phyloP scores from a whole-genome alignment of 352 stramenopile genomes.

The Elongisporangium anandrum region DNA sequence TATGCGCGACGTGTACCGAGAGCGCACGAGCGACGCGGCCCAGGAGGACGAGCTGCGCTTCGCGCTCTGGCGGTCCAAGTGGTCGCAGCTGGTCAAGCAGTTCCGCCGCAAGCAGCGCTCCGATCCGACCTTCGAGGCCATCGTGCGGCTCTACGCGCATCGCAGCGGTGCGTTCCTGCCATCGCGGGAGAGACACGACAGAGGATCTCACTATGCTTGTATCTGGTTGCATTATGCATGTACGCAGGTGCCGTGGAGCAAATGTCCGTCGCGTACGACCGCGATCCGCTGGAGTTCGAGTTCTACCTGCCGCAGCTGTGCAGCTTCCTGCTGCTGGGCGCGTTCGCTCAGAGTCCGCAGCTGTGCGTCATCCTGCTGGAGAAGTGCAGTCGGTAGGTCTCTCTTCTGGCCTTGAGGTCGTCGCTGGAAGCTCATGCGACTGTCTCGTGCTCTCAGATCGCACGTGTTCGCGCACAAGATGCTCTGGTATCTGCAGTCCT shows the following conservation, averaged over 20 bases:
- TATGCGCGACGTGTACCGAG: conserved; percentile 55
- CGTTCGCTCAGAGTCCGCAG: conserved; percentile 59
- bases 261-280: conserved; percentile 44
- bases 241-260: conserved; percentile 39
- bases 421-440: neutral
- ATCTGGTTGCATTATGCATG: neutral
- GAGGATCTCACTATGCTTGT: neutral
- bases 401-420: neutral
- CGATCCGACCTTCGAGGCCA: conserved; percentile 76
- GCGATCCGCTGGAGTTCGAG: conserved; percentile 63
- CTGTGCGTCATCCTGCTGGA: conserved; percentile 63
- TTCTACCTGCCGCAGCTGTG: conserved; percentile 85
- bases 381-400: conserved; percentile 68
- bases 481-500: conserved; percentile 80
- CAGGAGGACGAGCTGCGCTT: conserved; percentile 38
- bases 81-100: conserved; percentile 67
- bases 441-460: conserved; percentile 26
- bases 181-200: neutral
- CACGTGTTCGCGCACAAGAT: conserved; percentile 86
- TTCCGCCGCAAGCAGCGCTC: conserved; percentile 45
- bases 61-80: conserved; percentile 65
- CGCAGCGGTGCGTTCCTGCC: conserved; percentile 27
- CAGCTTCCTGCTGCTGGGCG: conserved; percentile 75
- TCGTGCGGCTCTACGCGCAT: conserved; percentile 81
- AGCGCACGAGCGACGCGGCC: conserved; percentile 14